A percentile compares a stretch with the other conserved stretches of the same genome.
Evolutionary conservation across 225 moss, liverwort and hornwort species (phyloP).

Genomic region (Pseudisothecium myosuroides): DNA sequence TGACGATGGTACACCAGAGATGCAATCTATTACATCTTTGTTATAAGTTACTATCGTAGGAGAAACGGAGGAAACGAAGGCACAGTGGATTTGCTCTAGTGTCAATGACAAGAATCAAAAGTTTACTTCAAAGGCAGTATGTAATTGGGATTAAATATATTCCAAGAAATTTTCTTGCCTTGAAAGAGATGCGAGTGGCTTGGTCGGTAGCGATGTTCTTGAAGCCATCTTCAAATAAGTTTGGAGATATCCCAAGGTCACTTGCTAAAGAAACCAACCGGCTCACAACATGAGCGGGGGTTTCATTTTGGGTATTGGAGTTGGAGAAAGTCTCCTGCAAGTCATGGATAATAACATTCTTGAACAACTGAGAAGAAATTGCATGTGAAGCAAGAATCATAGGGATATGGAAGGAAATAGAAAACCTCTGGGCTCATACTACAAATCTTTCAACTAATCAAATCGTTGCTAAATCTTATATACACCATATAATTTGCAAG

Average conservation of each 20-base stretch:
- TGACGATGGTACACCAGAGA: neutral
- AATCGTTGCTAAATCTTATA: neutral
- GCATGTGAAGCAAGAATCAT: neutral
- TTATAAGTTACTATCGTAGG: neutral
- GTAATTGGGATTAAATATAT: neutral
- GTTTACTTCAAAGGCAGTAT: neutral
- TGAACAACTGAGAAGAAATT: neutral
- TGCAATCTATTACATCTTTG: neutral
- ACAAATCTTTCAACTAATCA: neutral
- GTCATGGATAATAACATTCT: neutral
- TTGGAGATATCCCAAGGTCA: constrained; percentile 30
- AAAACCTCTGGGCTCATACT: neutral
- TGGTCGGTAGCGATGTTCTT: constrained; percentile 35
- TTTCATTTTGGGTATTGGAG: constrained; percentile 41
- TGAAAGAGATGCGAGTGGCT: constrained; percentile 71
- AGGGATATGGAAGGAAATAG: neutral
- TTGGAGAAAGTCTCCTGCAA: constrained; percentile 60
- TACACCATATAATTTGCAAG: neutral
- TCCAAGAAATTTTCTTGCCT: constrained; percentile 20
- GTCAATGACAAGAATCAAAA: neutral
- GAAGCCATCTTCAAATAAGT: constrained; percentile 38
- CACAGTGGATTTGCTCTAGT: neutral
- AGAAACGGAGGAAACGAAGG: neutral
- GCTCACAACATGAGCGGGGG: constrained; percentile 44
- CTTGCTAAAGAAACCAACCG: constrained; percentile 40